Evolutionary conservation across 2,329 filamentous ascomycete species (phyloP).

Genomic region (Diaporthe caulivora): DNA sequence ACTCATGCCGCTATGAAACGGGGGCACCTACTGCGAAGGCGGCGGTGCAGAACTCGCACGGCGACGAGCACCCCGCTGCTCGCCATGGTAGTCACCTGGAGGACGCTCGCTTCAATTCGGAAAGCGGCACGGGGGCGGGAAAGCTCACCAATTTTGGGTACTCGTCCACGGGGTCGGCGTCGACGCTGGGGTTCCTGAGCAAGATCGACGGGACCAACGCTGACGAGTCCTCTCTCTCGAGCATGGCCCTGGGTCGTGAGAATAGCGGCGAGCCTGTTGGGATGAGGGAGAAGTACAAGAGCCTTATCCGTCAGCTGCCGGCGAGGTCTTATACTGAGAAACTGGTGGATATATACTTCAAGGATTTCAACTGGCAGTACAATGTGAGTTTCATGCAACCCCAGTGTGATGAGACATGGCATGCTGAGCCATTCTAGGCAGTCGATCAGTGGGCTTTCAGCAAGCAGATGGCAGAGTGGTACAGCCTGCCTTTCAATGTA

Average conservation of each 20-base stretch:
- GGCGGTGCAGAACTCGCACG: slow-evolving; percentile 43
- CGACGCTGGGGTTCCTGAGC: slow-evolving; percentile 66
- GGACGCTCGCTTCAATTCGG: slow-evolving; percentile 9
- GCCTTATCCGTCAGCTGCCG: slow-evolving; percentile 68
- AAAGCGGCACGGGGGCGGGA: slow-evolving; percentile 46
- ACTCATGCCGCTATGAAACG: slow-evolving; percentile 69
- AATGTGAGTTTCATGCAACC: slow-evolving; percentile 30
- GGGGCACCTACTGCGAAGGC: slow-evolving; percentile 58
- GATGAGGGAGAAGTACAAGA: slow-evolving; percentile 69
- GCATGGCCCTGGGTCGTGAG: slow-evolving; percentile 47
- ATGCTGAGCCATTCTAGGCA: slow-evolving; percentile 48
- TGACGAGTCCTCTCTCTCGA: slow-evolving; percentile 43
- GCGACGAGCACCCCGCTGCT: slow-evolving; percentile 18
- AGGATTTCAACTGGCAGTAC: slow-evolving; percentile 72
- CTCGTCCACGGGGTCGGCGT: slow-evolving; percentile 60
- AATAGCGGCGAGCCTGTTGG: slow-evolving; percentile 54
- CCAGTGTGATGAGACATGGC: neutral
- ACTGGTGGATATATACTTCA: slow-evolving; percentile 67
- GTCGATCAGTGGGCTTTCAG: slow-evolving; percentile 67
- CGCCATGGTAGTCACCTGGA: neutral
- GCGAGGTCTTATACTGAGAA: slow-evolving; percentile 66
- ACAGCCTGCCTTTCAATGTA: slow-evolving; percentile 63
- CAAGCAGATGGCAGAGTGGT: slow-evolving; percentile 66
- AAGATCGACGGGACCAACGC: slow-evolving; percentile 62
- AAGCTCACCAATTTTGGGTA: slow-evolving; percentile 67